Conservation (phyloP, 2,329 filamentous ascomycete genomes). For the Leptographium procerum region DNA sequence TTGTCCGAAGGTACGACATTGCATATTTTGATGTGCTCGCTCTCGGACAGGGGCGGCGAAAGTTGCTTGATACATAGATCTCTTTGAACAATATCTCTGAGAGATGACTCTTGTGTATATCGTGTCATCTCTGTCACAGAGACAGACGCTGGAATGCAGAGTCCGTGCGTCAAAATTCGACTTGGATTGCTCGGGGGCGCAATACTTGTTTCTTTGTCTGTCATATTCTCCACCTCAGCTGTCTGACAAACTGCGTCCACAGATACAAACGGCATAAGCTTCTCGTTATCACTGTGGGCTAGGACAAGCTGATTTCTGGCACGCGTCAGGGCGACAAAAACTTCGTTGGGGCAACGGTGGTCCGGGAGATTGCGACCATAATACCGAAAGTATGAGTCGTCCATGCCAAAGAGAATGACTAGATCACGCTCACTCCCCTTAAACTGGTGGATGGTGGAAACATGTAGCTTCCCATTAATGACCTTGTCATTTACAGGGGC, state of each 20-base stretch:
- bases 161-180: background rate
- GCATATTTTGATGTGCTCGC: background rate
- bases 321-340: background rate
- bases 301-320: background rate
- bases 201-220: background rate
- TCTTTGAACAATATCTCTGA: background rate
- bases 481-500: background rate
- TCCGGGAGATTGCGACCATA: background rate
- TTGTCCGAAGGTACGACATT: background rate
- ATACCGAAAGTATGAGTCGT: background rate
- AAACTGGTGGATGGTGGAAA: slow-evolving; percentile 2
- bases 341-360: slow-evolving; percentile 1
- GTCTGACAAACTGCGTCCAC: background rate
- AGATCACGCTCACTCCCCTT: slow-evolving; percentile 1
- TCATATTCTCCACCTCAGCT: background rate
- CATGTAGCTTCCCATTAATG: background rate
- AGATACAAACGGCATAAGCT: background rate
- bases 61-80: background rate
- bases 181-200: background rate
- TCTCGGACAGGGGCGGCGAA: background rate
- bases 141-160: background rate
- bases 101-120: background rate
- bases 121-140: background rate
- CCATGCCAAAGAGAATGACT: background rate
- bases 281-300: background rate